Percentiles rank a stretch among this genome's conserved stretches.
phyloP scores from a whole-genome alignment of 768 basidiomycete genomes.

The Phlebiopsis flavidoalba region DNA sequence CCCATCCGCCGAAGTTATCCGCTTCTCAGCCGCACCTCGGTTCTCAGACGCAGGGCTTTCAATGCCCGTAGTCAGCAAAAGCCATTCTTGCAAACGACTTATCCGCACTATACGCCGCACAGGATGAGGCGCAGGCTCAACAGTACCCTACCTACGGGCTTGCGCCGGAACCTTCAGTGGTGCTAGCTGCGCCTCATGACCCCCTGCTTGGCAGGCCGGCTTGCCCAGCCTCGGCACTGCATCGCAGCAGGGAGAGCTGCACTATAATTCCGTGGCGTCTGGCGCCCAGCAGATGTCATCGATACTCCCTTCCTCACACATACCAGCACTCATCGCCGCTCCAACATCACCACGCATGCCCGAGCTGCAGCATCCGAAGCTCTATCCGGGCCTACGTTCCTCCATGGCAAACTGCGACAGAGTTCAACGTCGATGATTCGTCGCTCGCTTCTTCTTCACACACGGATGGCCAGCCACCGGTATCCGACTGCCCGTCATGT shows the following conservation, averaged over 20 bases:
- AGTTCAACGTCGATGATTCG: slow-evolving; percentile 9
- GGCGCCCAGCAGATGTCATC: not conserved
- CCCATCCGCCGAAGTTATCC: not conserved
- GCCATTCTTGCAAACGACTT: not conserved
- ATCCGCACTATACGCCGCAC: not conserved
- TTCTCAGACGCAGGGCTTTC: not conserved
- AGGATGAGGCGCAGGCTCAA: not conserved
- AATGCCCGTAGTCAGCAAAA: not conserved
- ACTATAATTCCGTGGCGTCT: not conserved
- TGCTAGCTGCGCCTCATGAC: not conserved
- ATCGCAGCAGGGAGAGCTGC: not conserved
- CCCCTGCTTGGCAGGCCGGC: not conserved
- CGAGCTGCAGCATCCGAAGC: slow-evolving; percentile 11
- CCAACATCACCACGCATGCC: not conserved
- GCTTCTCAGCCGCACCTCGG: not conserved
- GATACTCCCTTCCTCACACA: not conserved
- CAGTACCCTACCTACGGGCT: not conserved
- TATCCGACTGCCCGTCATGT: not conserved
- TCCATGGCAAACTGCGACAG: slow-evolving; percentile 11
- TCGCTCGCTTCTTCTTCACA: not conserved
- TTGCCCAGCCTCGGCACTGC: not conserved
- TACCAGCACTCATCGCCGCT: not conserved
- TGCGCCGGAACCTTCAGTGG: not conserved
- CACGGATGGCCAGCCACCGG: not conserved
- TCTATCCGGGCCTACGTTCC: slow-evolving; percentile 6